A percentile compares a stretch with the other conserved stretches of the same genome.
Evolutionary conservation across 306 rosid species (phyloP).

Genomic region (Gynostemma pentaphyllum): DNA sequence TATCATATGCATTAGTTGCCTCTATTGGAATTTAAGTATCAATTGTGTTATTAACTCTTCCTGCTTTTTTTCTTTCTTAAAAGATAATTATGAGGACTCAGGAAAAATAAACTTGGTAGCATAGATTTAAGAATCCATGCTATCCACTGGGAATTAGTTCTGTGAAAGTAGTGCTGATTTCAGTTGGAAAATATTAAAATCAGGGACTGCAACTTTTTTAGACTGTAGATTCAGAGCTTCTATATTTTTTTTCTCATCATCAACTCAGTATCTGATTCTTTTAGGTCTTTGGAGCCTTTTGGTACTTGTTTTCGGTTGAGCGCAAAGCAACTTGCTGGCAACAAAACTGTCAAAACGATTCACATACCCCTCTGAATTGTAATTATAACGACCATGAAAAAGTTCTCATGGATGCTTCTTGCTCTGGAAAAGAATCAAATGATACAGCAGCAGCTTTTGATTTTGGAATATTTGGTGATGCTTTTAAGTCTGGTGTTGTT

Average conservation of each 20-base stretch:
- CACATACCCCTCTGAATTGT: neutral
- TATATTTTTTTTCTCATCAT: neutral
- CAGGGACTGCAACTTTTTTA: neutral
- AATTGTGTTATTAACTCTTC: no score
- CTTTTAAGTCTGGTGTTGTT: neutral
- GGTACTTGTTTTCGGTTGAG: conserved; percentile 16
- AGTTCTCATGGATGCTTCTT: neutral
- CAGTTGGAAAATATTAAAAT: neutral
- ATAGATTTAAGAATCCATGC: neutral
- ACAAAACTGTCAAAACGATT: neutral
- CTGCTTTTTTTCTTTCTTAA: no score
- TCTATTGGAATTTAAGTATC: no score
- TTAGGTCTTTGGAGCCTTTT: conserved; percentile 16
- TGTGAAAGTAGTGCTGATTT: neutral
- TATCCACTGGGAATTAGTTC: neutral
- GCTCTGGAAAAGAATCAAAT: conserved; percentile 1
- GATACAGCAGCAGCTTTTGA: neutral
- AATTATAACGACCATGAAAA: neutral
- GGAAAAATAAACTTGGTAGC: no score
- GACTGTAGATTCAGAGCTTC: neutral
- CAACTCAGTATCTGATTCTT: conserved; percentile 1
- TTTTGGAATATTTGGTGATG: conserved; percentile 12
- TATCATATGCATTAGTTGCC: no score
- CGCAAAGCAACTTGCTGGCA: conserved; percentile 16
- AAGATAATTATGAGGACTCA: no score